These are phyloP conservation scores for Rutstroemia sp. DNA, from an alignment of 2,329 filamentous ascomycete species.

Conservation along the genomic window DNA sequence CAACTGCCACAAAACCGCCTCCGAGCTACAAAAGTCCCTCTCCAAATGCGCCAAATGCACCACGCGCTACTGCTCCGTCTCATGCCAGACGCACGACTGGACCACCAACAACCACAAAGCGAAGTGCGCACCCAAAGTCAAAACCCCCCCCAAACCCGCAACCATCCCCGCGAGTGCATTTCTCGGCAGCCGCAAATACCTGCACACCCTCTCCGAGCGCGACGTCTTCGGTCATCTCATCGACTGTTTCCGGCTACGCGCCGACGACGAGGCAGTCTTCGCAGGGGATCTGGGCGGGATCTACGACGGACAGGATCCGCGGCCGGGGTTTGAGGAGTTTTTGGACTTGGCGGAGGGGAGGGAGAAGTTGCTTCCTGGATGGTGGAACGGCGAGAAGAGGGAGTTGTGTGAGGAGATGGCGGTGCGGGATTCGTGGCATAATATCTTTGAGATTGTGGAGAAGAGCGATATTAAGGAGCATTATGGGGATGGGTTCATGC, in stretches of 20 bases:
- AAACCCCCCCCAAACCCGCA: not conserved
- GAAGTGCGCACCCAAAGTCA: not conserved
- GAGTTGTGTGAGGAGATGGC: slow-evolving; percentile 11
- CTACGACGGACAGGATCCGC: slow-evolving; percentile 9
- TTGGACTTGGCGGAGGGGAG: slow-evolving; percentile 14
- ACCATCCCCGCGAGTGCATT: not conserved
- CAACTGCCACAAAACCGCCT: not conserved
- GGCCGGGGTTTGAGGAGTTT: slow-evolving; percentile 12
- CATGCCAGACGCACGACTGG: not conserved
- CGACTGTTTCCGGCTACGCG: slow-evolving; percentile 14
- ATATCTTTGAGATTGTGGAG: slow-evolving; percentile 12
- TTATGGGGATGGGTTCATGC: slow-evolving; percentile 13
- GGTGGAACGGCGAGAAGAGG: slow-evolving; percentile 13
- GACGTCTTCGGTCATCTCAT: slow-evolving; percentile 13
- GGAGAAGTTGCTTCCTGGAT: slow-evolving; percentile 9
- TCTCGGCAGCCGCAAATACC: not conserved
- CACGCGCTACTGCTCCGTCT: not conserved
- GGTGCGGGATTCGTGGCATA: not conserved
- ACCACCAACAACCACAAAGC: not conserved
- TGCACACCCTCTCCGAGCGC: slow-evolving; percentile 10
- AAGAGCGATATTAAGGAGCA: slow-evolving; percentile 16
- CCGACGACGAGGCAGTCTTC: slow-evolving; percentile 15
- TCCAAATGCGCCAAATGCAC: not conserved
- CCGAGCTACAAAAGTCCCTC: not conserved
- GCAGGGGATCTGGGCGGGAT: slow-evolving; percentile 4